phyloP scores from a whole-genome alignment of 176 grass and related monocot genomes.

The Phragmites australis region DNA sequence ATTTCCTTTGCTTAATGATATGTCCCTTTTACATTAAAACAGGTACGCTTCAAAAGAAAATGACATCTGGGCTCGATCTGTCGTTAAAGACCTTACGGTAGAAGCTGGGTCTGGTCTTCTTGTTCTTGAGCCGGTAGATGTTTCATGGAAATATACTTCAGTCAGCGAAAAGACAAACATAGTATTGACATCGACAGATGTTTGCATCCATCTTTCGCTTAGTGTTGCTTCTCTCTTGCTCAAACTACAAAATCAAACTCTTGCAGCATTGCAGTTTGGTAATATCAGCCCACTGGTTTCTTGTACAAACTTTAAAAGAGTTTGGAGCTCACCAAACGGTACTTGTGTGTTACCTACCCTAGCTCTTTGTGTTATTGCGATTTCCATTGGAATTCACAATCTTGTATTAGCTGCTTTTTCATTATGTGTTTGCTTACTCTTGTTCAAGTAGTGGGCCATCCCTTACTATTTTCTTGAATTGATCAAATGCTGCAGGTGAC shows the following conservation, averaged over 20 bases:
- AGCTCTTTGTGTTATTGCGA: neutral
- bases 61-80: constrained; percentile 77
- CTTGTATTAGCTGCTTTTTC: neutral
- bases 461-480: constrained; percentile 22
- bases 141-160: constrained; percentile 93
- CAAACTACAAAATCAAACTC: constrained; percentile 91
- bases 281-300: constrained; percentile 83
- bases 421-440: constrained; percentile 15
- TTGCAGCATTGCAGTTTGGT: constrained; percentile 89
- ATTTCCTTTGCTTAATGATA: constrained; percentile 19
- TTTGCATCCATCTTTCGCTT: constrained; percentile 94
- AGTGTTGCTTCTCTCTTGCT: constrained; percentile 82
- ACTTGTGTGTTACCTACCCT: constrained; percentile 17
- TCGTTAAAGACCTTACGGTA: constrained; percentile 80
- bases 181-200: constrained; percentile 63
- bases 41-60: constrained; percentile 99
- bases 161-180: constrained; percentile 85
- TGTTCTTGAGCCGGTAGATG: constrained; percentile 87
- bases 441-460: constrained; percentile 4
- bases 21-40: constrained; percentile 37
- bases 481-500: constrained; percentile 49
- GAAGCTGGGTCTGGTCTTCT: constrained; percentile 91
- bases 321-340: constrained; percentile 92
- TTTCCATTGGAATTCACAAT: neutral
- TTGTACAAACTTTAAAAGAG: constrained; percentile 85